Evolutionary conservation across 768 basidiomycete species (phyloP).

Genomic region (Rhizopogon vinicolor): DNA sequence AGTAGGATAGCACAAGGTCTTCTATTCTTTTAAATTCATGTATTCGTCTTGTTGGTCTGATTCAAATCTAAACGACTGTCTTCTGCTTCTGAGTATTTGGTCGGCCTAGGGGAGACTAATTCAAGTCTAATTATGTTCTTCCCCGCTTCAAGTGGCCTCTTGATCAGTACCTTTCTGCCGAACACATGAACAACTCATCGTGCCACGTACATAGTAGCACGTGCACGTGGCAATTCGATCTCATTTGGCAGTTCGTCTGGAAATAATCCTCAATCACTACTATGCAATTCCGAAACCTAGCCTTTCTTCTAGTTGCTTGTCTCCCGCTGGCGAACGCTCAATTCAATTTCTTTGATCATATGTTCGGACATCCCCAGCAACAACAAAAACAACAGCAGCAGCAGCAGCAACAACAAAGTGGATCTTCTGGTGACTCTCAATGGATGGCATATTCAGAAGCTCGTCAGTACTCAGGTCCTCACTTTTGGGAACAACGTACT

Average conservation of each 20-base stretch:
- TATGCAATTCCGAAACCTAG: slow-evolving; percentile 12
- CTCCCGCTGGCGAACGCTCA: slow-evolving; percentile 47
- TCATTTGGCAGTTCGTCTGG: background rate
- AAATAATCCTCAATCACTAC: background rate
- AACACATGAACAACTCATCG: no score
- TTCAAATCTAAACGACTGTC: background rate
- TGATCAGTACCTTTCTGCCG: no score
- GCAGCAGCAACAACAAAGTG: slow-evolving; percentile 22
- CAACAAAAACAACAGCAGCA: slow-evolving; percentile 57
- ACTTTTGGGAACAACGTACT: background rate
- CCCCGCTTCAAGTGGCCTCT: no score
- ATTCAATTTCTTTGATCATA: slow-evolving; percentile 75
- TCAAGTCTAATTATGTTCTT: no score
- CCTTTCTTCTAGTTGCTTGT: slow-evolving; percentile 12
- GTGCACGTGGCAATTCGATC: background rate
- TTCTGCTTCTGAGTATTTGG: background rate
- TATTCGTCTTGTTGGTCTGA: background rate
- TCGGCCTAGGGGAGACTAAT: no score
- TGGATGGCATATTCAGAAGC: slow-evolving; percentile 64
- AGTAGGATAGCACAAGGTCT: background rate
- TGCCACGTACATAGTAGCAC: no score
- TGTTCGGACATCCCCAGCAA: slow-evolving; percentile 56
- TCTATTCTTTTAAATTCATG: background rate
- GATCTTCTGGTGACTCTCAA: slow-evolving; percentile 42
- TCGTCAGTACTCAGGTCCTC: slow-evolving; percentile 37